These are phyloP conservation scores for Phytophthora litchii DNA, from an alignment of 352 stramenopile genomes.

Conservation along the genomic window DNA sequence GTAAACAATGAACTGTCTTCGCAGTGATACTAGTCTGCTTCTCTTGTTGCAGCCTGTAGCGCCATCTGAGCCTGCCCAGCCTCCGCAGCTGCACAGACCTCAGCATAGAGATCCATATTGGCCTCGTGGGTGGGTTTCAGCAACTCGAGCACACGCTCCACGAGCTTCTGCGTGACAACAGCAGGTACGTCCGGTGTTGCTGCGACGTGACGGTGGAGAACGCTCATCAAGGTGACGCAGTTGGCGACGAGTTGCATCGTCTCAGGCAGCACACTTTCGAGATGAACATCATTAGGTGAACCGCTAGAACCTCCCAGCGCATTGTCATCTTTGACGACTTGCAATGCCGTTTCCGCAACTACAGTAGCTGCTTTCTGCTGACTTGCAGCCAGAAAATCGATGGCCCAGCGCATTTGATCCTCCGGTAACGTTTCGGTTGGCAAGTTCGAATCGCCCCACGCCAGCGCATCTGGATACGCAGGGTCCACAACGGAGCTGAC, in stretches of 20 bases:
- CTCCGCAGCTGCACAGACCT: conserved; percentile 46
- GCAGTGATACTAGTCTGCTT: conserved; percentile 11
- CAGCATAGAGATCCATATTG: conserved; percentile 73
- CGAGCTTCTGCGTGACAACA: conserved; percentile 64
- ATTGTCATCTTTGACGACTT: conserved; percentile 29
- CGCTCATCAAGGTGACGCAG: conserved; percentile 64
- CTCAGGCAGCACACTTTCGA: conserved; percentile 32
- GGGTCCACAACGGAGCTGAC: background rate
- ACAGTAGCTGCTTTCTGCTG: conserved; percentile 44
- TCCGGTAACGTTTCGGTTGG: conserved; percentile 41
- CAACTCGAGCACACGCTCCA: conserved; percentile 66
- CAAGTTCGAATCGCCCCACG: conserved; percentile 13
- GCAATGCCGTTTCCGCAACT: conserved; percentile 22
- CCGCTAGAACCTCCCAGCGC: conserved; percentile 6
- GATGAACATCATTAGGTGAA: conserved; percentile 4
- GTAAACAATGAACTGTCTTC: background rate
- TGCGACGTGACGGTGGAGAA: conserved; percentile 38
- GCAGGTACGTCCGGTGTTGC: conserved; percentile 40
- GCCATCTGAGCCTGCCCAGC: conserved; percentile 41
- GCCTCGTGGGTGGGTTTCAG: conserved; percentile 53
- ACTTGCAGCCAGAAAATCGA: conserved; percentile 58
- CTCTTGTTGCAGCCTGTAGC: conserved; percentile 12
- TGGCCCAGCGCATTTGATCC: conserved; percentile 70
- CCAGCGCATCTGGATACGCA: conserved; percentile 11
- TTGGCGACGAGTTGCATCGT: conserved; percentile 59